phyloP scores from a whole-genome alignment of 1,284 basidiomycete species.

The Apiotrichum brassicae region DNA sequence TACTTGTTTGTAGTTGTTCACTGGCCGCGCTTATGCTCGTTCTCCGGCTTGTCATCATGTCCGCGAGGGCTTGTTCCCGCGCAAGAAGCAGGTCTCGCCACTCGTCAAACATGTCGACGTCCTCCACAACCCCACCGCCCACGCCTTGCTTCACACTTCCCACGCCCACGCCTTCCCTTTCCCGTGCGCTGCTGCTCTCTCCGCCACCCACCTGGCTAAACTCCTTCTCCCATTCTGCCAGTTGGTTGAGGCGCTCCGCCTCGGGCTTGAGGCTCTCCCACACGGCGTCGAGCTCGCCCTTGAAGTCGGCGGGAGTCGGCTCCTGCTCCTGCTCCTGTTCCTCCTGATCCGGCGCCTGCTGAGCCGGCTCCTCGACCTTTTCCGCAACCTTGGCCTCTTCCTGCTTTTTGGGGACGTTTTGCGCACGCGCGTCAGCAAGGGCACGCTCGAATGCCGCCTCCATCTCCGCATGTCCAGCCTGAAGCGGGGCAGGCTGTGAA shows the following conservation, averaged over 20 bases:
- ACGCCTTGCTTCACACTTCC: neutral
- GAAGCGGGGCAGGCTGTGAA: slow-evolving; percentile 1
- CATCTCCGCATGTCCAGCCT: slow-evolving; percentile 43
- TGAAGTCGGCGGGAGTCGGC: slow-evolving; percentile 41
- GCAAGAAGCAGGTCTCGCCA: neutral
- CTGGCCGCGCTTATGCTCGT: neutral
- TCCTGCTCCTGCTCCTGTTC: slow-evolving; percentile 33
- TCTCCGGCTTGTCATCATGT: neutral
- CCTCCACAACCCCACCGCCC: too few species aligned
- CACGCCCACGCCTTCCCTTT: neutral
- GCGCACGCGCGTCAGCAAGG: slow-evolving; percentile 58
- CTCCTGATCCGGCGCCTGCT: slow-evolving; percentile 18
- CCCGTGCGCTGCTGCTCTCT: too few species aligned
- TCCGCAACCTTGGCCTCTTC: slow-evolving; percentile 47
- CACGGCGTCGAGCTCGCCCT: slow-evolving; percentile 47
- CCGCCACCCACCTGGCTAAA: slow-evolving; percentile 58
- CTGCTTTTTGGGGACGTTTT: slow-evolving; percentile 17
- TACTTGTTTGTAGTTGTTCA: neutral
- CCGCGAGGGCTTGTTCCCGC: neutral
- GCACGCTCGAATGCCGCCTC: slow-evolving; percentile 73
- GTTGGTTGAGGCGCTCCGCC: slow-evolving; percentile 53
- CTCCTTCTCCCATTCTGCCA: slow-evolving; percentile 82
- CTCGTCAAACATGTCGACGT: slow-evolving; percentile 1
- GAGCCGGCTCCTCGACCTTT: slow-evolving; percentile 40
- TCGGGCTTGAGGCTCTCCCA: slow-evolving; percentile 48